Evolutionary conservation across 345 rosid species (phyloP).

Genomic region (Gossypium herbaceum): DNA sequence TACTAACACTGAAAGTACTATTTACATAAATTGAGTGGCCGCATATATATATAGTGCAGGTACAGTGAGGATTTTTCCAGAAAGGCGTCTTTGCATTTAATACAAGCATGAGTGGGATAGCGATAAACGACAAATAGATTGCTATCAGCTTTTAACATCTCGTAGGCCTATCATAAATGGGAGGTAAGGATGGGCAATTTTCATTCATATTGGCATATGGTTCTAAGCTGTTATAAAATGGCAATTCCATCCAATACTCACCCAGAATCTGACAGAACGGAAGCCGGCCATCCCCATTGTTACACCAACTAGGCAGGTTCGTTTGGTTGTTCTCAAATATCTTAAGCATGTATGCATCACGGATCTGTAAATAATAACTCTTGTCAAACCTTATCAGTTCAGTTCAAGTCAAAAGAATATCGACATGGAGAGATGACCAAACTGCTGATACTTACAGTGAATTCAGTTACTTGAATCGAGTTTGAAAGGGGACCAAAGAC

Average conservation of each 20-base stretch:
- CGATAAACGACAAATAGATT: background rate
- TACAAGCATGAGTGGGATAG: background rate
- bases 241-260: slow-evolving; percentile 84
- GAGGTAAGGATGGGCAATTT: slow-evolving; percentile 92
- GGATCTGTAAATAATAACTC: slow-evolving; percentile 42
- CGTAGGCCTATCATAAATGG: slow-evolving; percentile 65
- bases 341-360: slow-evolving; percentile 85
- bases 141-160: slow-evolving; percentile 39
- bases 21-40: slow-evolving; percentile 9
- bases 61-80: background rate
- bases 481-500: slow-evolving; percentile 58
- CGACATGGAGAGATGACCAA: background rate
- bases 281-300: slow-evolving; percentile 43
- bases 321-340: slow-evolving; percentile 69
- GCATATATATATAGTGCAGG: background rate
- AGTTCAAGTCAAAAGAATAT: background rate
- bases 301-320: slow-evolving; percentile 80
- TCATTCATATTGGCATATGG: slow-evolving; percentile 90
- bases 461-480: slow-evolving; percentile 92
- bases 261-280: slow-evolving; percentile 87
- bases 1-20: background rate
- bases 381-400: background rate
- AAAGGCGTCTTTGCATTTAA: slow-evolving; percentile 15
- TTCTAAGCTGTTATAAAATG: slow-evolving; percentile 63
- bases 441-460: slow-evolving; percentile 54